A percentile compares a stretch with the other conserved stretches of the same genome.
Evolutionary conservation across 257 asterid species (phyloP).

Genomic region (Cruciata laevipes): DNA sequence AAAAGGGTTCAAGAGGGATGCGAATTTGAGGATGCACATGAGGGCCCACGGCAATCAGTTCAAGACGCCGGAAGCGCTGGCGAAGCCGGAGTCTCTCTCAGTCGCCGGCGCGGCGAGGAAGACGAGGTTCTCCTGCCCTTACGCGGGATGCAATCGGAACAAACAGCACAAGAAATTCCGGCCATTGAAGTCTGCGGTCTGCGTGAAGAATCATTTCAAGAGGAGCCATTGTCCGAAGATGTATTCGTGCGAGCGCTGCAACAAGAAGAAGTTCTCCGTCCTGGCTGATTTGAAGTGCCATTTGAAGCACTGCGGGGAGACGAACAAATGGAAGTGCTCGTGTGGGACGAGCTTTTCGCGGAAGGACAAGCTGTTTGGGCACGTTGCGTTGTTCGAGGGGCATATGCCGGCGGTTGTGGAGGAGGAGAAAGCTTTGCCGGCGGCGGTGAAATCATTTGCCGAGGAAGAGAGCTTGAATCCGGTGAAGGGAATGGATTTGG

Average conservation of each 20-base stretch:
- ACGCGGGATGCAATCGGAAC: conserved; percentile 64
- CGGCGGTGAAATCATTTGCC: conserved; percentile 18
- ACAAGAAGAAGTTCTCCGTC: conserved; percentile 73
- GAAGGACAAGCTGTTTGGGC: conserved; percentile 89
- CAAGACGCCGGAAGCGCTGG: conserved; percentile 73
- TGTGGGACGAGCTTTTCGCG: conserved; percentile 81
- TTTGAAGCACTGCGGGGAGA: conserved; percentile 79
- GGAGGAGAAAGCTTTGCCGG: conserved; percentile 15
- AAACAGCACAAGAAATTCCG: conserved; percentile 66
- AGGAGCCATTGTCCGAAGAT: conserved; percentile 93
- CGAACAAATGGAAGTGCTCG: conserved; percentile 64
- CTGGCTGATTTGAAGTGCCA: conserved; percentile 90
- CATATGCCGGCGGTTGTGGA: conserved; percentile 76
- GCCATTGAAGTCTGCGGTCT: conserved; percentile 61
- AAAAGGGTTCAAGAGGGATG: conserved; percentile 92
- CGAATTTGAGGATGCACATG: conserved; percentile 97
- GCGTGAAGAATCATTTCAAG: conserved; percentile 88
- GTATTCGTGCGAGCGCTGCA: conserved; percentile 66
- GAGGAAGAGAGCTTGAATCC: conserved; percentile 21
- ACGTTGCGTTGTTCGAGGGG: conserved; percentile 83
- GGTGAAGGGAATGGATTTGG: conserved; percentile 12
- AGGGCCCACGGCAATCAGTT: conserved; percentile 83
- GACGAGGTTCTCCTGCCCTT: conserved; percentile 77
- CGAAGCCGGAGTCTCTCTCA: conserved; percentile 49
- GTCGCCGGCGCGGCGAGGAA: conserved; percentile 8